Base-by-base conservation (phyloP, 805 yeast genomes). In the Candida oleophila region DNA sequence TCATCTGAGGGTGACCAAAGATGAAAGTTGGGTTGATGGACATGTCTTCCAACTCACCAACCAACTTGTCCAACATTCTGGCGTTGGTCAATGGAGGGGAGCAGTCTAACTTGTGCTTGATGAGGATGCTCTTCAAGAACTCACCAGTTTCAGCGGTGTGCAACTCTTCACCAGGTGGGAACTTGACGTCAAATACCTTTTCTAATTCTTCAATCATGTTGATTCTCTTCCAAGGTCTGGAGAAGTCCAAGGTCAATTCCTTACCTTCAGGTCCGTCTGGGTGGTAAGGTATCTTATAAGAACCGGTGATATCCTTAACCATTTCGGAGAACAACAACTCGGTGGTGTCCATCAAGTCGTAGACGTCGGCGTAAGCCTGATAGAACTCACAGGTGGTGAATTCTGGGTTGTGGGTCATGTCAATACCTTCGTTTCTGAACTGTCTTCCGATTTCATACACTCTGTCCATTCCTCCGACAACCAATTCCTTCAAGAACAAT, bases 1-100 rank as follows among this genome's bases (percentile, higher is more conserved):
- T 92, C 95, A 92, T 89, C 77, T 92, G 97, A 49, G 99, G 99
- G 71, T 92, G 99, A 60, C 99, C 99, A 63, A 89, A 91, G 70
- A 92, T 88, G 72, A 92, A 92, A 41, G 98, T 94, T 60, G 99
- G 99, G 79, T 89, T 94, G 72, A 92, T 87, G 66, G 95, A 89
- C 44, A 82, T 77, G 63, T 91, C 97, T 77, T 92, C 99, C 69
- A 86, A 81, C 68, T 89, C 97, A 65, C 99, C 98, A 59, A 92
- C 97, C 54, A 92, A 83, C 78, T 89, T 91, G 79, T 94, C 99
- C 68, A 94, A 83, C 97, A 92, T 92, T 77, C 99, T 88, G 47
- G 99, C 97, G 73, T 92, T 92, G 59, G 99, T 92, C 63, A 91
- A 80, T 48, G 96, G 96, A 35, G 91, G 89, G 41, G 94, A 82